Evolutionary conservation across 163 green algal species (phyloP), one percentile per base, ranked within the genome.

Genomic region (Volvox carteri): DNA sequence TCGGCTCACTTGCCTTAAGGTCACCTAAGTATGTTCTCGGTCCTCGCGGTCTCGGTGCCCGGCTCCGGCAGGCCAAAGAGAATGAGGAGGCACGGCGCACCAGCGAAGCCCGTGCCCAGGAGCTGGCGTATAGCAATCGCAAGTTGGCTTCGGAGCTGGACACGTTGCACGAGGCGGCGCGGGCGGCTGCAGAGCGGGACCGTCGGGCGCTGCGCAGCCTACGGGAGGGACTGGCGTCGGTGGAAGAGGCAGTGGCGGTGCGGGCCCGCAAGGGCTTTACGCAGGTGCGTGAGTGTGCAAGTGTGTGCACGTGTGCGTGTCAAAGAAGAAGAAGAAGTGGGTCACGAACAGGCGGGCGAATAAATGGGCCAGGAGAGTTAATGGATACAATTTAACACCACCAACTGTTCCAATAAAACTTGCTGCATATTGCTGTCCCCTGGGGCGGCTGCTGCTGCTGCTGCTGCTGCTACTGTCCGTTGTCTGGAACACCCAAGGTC

Each of bases 51-150:
- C n/a, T n/a, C n/a, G n/a, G n/a, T n/a, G n/a, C n/a, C n/a, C n/a
- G n/a, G n/a, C n/a, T n/a, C n/a, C n/a, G n/a, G n/a, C 86, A 91
- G 70, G 70, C 90, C 39, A 92, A 93, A 68, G 86, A 94, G 35
- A 46, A 58, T 33, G 90, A 95, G 21, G 89, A 92, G 23, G 72
- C 79, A 2, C 62, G 37, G 0, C 37, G 50, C 9, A 65, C 58
- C 0, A 74, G 60, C 3, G 85, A 94, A 19, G 39, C 67, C 0
- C 48, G 89, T 1, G 28, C 85, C 1, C 87, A 90, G 70, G 86
- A 93, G 86, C 91, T 96, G 12, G 37, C 74, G 0, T 96, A 96
- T 72, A 86, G 86, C 60, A 96, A 96, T 86, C 90, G 87, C 68
- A 94, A 94, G 87, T 80, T 95, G 39, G 78, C 90, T 54, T 74